Evolutionary conservation across 1,139 yeast genomes (phyloP).

Genomic region (Saccharomyces hybrid): DNA sequence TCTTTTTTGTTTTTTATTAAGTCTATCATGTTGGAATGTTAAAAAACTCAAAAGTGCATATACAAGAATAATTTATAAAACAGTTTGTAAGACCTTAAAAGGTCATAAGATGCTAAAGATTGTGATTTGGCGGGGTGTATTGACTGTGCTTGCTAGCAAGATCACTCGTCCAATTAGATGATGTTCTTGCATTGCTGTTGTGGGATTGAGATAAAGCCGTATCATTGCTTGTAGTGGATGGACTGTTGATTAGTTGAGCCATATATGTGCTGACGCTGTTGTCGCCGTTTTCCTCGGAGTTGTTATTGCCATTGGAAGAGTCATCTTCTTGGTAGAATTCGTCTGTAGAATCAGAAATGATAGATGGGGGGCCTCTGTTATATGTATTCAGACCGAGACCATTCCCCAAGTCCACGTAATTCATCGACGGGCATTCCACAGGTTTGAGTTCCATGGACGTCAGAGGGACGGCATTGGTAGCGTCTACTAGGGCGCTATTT

Average conservation of each 20-base stretch:
- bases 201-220: not conserved
- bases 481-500: not conserved
- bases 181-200: not conserved
- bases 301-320: not conserved
- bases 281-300: not conserved
- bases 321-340: conserved; percentile 5
- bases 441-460: not conserved
- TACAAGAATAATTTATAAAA: not conserved
- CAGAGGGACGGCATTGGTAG: not conserved
- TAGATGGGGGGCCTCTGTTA: conserved; percentile 24
- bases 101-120: not conserved
- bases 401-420: conserved; percentile 24
- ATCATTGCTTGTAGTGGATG: conserved; percentile 4
- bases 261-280: conserved; percentile 18
- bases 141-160: not conserved
- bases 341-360: conserved; percentile 16
- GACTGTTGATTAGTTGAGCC: conserved; percentile 16
- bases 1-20: not conserved
- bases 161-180: not conserved
- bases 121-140: not conserved
- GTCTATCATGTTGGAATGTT: not conserved
- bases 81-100: not conserved
- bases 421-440: not conserved
- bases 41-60: not conserved
- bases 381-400: conserved; percentile 23